Evolutionary conservation across 495 filamentous ascomycete genomes (phyloP).

Genomic region (Aspergillus steynii): DNA sequence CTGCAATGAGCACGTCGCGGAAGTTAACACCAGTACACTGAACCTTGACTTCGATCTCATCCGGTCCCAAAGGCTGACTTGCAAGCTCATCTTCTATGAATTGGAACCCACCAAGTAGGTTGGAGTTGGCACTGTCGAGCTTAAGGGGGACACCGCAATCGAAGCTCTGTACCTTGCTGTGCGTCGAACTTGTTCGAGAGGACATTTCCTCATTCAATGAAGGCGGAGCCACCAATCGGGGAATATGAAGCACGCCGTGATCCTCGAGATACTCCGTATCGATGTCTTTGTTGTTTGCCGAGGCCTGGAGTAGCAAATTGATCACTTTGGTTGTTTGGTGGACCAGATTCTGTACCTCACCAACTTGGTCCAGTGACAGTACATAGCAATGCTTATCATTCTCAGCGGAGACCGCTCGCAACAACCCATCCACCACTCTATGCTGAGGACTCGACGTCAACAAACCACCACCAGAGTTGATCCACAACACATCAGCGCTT

Average conservation of each 20-base stretch:
- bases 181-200: not conserved
- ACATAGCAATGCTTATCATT: not conserved
- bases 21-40: slow-evolving; percentile 42
- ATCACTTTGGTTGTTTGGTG: not conserved
- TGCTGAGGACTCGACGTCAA: not conserved
- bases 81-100: slow-evolving; percentile 18
- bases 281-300: not conserved
- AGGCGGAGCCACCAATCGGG: slow-evolving; percentile 8
- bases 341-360: not conserved
- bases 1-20: slow-evolving; percentile 41
- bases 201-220: slow-evolving; percentile 2
- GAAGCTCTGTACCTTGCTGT: slow-evolving; percentile 5
- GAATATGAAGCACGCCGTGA: slow-evolving; percentile 12
- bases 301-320: not conserved
- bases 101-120: slow-evolving; percentile 24
- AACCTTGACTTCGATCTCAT: slow-evolving; percentile 29
- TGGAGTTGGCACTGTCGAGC: slow-evolving; percentile 20
- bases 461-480: not conserved
- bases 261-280: slow-evolving; percentile 19
- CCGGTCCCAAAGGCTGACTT: slow-evolving; percentile 6
- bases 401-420: not conserved
- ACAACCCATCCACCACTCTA: not conserved
- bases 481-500: not conserved
- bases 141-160: slow-evolving; percentile 13
- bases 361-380: not conserved